Conservation (phyloP, 2,329 filamentous ascomycete genomes). For the Emydomyces testavorans region DNA sequence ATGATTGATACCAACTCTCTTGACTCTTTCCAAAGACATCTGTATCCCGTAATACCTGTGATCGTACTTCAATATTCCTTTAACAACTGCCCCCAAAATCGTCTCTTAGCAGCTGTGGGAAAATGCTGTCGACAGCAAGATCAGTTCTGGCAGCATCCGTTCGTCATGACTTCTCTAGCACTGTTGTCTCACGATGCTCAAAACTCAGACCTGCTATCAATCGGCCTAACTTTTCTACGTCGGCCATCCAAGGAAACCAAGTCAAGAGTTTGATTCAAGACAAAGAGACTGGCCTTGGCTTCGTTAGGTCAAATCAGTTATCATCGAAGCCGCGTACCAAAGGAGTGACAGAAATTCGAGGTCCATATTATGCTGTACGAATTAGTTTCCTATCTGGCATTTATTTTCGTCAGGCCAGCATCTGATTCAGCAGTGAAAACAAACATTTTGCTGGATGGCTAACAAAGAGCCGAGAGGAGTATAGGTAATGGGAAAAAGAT, state of each 20-base stretch:
- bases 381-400: not conserved
- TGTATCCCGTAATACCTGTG: too few relatives aligned
- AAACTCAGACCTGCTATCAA: not conserved
- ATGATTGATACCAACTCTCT: too few relatives aligned
- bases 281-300: slow-evolving; percentile 40
- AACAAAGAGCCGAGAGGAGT: not conserved
- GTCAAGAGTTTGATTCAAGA: slow-evolving; percentile 38
- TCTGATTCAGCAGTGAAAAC: not conserved
- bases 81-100: not conserved
- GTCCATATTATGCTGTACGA: slow-evolving; percentile 43
- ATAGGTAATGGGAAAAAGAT: slow-evolving; percentile 42
- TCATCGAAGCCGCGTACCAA: slow-evolving; percentile 40
- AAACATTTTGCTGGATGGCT: slow-evolving; percentile 7
- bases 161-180: not conserved
- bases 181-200: not conserved
- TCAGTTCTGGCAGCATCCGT: not conserved
- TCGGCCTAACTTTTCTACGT: not conserved
- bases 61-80: too few relatives aligned
- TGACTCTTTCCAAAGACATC: too few relatives aligned
- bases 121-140: not conserved
- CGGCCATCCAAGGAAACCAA: slow-evolving; percentile 11
- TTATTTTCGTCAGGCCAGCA: not conserved
- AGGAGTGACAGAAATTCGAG: slow-evolving; percentile 46
- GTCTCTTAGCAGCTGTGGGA: not conserved
- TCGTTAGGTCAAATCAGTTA: slow-evolving; percentile 40